These are phyloP conservation scores for Solanum stenotomum DNA, from an alignment of 257 asterid species.

Conservation along the genomic window DNA sequence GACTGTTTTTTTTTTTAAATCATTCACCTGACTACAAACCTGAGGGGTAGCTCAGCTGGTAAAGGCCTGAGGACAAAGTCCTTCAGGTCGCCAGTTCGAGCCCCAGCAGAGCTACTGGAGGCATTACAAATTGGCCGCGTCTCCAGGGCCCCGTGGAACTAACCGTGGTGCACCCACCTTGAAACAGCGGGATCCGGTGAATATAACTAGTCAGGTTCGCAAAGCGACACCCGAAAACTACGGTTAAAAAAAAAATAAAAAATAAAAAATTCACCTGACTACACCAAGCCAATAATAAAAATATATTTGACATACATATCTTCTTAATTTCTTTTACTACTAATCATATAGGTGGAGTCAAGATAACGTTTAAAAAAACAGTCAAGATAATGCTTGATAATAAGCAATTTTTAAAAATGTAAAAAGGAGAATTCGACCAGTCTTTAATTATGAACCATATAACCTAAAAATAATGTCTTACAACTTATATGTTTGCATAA, in stretches of 20 bases:
- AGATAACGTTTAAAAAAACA: not conserved
- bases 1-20: not conserved
- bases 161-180: too few relatives aligned
- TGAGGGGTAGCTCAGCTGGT: too few relatives aligned
- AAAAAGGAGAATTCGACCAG: not conserved
- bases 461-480: not conserved
- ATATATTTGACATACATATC: not conserved
- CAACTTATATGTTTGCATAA: not conserved
- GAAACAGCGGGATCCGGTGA: too few relatives aligned
- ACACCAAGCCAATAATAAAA: not conserved
- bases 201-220: too few relatives aligned
- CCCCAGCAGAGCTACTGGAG: too few relatives aligned
- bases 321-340: not conserved
- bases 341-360: not conserved
- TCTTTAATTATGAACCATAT: not conserved
- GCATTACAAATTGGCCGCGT: too few relatives aligned
- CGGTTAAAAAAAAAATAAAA: too few relatives aligned
- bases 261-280: not conserved
- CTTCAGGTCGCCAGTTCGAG: too few relatives aligned
- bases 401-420: not conserved
- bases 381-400: not conserved
- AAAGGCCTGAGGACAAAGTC: too few relatives aligned
- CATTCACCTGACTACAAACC: not conserved
- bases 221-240: too few relatives aligned
- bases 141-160: too few relatives aligned